Conservation (phyloP, 2,329 filamentous ascomycete genomes). For the Colletotrichum sp. region DNA sequence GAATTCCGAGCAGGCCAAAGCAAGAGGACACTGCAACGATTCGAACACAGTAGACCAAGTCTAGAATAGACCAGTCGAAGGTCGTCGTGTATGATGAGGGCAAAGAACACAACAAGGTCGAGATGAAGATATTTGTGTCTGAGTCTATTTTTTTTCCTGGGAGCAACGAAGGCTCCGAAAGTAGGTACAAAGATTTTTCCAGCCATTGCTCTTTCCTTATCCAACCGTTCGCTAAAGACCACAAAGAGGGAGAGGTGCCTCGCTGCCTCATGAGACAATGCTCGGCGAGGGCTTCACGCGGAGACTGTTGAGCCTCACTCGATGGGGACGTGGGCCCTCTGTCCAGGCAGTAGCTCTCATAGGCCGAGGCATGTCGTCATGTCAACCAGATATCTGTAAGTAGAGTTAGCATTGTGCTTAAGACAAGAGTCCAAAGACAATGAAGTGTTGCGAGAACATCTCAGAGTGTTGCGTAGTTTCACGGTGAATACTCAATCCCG, state of each 20-base stretch:
- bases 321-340: background rate
- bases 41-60: background rate
- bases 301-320: background rate
- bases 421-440: background rate
- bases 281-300: background rate
- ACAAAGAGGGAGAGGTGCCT: background rate
- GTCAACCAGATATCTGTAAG: background rate
- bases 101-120: background rate
- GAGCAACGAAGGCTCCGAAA: background rate
- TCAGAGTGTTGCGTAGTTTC: conserved; percentile 30
- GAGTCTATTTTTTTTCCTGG: background rate
- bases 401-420: background rate
- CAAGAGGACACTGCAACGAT: background rate
- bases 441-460: background rate
- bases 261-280: background rate
- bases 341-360: background rate
- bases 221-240: background rate
- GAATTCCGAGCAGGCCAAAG: background rate
- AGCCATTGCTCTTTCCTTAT: background rate
- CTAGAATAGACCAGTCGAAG: background rate
- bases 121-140: background rate
- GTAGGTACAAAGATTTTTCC: background rate
- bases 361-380: background rate
- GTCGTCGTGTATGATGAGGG: background rate
- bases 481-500: conserved; percentile 38